Evolutionary conservation across 2,329 filamentous ascomycete genomes (phyloP), one percentile per base, ranked within the genome.

Genomic region (Myriosclerotinia scirpicola): DNA sequence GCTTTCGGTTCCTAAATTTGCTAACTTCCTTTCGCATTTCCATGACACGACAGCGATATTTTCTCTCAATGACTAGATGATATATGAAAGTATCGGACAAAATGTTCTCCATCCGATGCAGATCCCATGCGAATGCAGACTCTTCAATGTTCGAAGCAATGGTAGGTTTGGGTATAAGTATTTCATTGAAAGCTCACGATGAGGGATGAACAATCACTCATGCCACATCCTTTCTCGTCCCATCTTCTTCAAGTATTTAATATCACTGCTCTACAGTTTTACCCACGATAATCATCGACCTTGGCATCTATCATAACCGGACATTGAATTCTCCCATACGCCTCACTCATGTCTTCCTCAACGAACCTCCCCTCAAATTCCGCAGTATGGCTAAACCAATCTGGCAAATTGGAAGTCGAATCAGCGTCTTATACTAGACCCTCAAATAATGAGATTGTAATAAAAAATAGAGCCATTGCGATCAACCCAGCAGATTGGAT

Each of bases 401-500:
- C 75, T 73, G 68, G 67, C 60, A 73, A 76, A 9, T 70, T 78
- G 14, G 69, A 75, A 22, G 76, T 81, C 55, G 68, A 71, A 11
- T 67, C 74, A 5, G 79, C 79, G 4, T 76, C 78, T 1, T 79
- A 79, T 64, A 76, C 75, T 2, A 63, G 69, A 8, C 78, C 80
- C 0, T 75, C 73, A 0, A 65, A 71, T 0, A 73, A 77, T 48
- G 73, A 81, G 63, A 73, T 82, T 26, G 73, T 79, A 9, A 73
- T 82, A 67, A 77, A 76, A 48, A 79, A 78, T 62, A 63, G 67
- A 44, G 78, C 78, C 9, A 69, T 80, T 6, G 79, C 78, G 7
- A 76, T 82, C 52, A 81, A 81, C 67, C 78, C 78, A 1, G 74
- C 81, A 22, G 80, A 82, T 67, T 61, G 65, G 65, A 59, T 52